Base-by-base conservation (phyloP, 306 rosid species). In the Datisca glomerata region DNA sequence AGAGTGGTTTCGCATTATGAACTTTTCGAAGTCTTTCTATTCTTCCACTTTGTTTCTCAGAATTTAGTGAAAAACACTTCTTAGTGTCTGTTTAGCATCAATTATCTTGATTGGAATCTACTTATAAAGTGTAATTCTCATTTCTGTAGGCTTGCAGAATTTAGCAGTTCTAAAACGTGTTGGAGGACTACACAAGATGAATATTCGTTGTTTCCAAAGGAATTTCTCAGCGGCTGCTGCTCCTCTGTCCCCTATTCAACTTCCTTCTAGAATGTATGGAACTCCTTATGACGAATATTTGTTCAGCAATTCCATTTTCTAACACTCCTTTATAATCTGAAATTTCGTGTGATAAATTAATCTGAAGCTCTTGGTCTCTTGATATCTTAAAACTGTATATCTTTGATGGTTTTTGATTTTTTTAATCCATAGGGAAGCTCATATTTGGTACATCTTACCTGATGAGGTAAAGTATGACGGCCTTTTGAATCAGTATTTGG, bases 361-460 rank as follows among this genome's bases (percentile, higher is more conserved):
- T 31, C 5, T 31, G 36, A 31, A 31, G 37, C 7, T 16, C 13
- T 10, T 27, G 23, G 2, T 18, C 36, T 24, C 13, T 46, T 12
- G 36, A n/a, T 27, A 15, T 17, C 13, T 32, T n/a, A n/a, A n/a
- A n/a, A n/a, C n/a, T n/a, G n/a, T n/a, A n/a, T n/a, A n/a, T n/a
- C n/a, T n/a, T n/a, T n/a, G n/a, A n/a, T n/a, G n/a, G 9, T 12
- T 28, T 52, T 16, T 14, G 12, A 25, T 24, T 32, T 32, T 16
- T 36, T 36, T 36, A 6, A 36, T 17, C 25, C 27, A 57, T 23
- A 83, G 83, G 81, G 91, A 89, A 68, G 71, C 78, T 34, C 95
- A 83, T 67, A 62, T 89, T 37, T 89, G 97, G 95, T 80, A 80
- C 64, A 59, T 74, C 40, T 39, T 77, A 39, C 93, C 95, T 28